phyloP scores from a whole-genome alignment of 176 grass and related monocot genomes.

The Cenchrus americanus region DNA sequence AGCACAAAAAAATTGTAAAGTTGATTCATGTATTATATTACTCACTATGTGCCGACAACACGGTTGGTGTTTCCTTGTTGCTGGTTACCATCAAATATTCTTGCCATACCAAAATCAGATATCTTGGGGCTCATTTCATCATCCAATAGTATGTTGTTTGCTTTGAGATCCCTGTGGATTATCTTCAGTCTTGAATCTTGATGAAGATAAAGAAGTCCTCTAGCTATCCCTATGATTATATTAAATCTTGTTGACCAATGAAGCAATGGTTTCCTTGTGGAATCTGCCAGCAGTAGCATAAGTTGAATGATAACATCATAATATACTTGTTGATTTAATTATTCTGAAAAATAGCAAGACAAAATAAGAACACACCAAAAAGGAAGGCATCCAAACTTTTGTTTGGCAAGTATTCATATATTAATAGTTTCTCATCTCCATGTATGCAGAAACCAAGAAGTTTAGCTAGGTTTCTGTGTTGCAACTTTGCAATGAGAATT shows the following conservation, averaged over 20 bases:
- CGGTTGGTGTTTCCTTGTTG: slow-evolving; percentile 23
- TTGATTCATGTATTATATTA: background rate
- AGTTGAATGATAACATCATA: background rate
- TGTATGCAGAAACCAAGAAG: slow-evolving; percentile 21
- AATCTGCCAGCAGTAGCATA: slow-evolving; percentile 1
- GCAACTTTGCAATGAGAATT: slow-evolving; percentile 22
- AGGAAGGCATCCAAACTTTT: slow-evolving; percentile 29
- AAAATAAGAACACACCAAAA: background rate
- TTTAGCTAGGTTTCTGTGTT: slow-evolving; percentile 25
- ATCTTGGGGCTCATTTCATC: slow-evolving; percentile 16
- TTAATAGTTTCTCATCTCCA: slow-evolving; percentile 26
- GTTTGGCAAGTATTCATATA: slow-evolving; percentile 22
- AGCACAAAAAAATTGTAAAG: background rate
- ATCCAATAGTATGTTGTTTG: slow-evolving; percentile 29
- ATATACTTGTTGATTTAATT: background rate
- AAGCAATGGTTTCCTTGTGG: slow-evolving; percentile 17
- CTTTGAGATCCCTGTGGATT: slow-evolving; percentile 23
- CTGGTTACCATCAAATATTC: slow-evolving; percentile 10
- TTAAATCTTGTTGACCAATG: slow-evolving; percentile 18
- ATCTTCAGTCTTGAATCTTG: slow-evolving; percentile 26
- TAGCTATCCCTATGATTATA: slow-evolving; percentile 26
- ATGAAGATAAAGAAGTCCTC: slow-evolving; percentile 27
- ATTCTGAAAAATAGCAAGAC: background rate
- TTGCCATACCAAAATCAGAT: slow-evolving; percentile 36
- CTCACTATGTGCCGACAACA: slow-evolving; percentile 16